Evolutionary conservation across 441 rosid genomes (phyloP).

Genomic region (Aquilaria agallochum): DNA sequence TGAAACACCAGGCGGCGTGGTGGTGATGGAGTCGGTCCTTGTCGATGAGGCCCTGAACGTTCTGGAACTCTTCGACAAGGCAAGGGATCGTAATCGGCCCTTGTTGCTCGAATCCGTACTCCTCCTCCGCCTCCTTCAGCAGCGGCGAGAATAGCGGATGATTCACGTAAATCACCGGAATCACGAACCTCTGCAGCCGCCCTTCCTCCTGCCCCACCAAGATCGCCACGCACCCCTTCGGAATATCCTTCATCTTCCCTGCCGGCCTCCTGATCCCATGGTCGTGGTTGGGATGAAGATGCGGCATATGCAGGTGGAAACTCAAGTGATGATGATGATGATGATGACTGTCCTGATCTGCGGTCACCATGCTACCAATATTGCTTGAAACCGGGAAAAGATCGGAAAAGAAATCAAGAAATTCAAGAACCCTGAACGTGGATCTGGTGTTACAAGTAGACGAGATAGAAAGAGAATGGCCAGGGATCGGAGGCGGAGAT

Average conservation of each 20-base stretch:
- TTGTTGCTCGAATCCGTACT: constrained; percentile 70
- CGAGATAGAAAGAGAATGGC: constrained; percentile 50
- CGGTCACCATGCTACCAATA: constrained; percentile 27
- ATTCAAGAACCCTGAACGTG: neutral
- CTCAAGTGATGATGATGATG: constrained; percentile 33
- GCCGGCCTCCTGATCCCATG: constrained; percentile 3
- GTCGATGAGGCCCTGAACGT: constrained; percentile 56
- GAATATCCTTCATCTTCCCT: constrained; percentile 36
- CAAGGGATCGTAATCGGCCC: constrained; percentile 85
- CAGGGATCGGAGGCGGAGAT: constrained; percentile 83
- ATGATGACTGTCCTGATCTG: constrained; percentile 11
- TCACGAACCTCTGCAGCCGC: constrained; percentile 61
- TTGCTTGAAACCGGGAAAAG: neutral
- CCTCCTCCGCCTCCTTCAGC: constrained; percentile 74
- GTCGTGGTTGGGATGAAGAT: constrained; percentile 29
- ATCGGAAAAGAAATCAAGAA: neutral
- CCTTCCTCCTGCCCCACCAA: constrained; percentile 71
- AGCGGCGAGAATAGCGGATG: constrained; percentile 68
- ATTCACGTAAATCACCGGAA: constrained; percentile 69
- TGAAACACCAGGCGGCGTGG: constrained; percentile 48
- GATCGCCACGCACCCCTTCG: constrained; percentile 72
- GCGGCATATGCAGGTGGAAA: constrained; percentile 52
- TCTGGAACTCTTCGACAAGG: constrained; percentile 62
- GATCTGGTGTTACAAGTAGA: constrained; percentile 25
- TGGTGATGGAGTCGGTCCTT: constrained; percentile 31